A percentile compares a stretch with the other conserved stretches of the same genome.
Evolutionary conservation across 371 early-diverging fungal genomes (phyloP).

Genomic region (Mucor irregularis): DNA sequence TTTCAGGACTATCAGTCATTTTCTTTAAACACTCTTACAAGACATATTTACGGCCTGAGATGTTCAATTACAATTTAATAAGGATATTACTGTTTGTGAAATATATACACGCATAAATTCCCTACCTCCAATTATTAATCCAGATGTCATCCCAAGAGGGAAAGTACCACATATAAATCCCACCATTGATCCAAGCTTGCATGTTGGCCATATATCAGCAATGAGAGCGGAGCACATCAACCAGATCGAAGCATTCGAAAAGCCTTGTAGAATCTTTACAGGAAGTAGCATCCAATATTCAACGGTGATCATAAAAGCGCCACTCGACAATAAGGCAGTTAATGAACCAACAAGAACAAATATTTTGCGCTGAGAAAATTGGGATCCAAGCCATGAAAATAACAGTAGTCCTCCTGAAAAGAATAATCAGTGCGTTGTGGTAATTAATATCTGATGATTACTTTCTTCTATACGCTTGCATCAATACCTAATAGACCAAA

Average conservation of each 20-base stretch:
- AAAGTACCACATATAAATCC: slow-evolving; percentile 6
- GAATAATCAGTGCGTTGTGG: too few species aligned
- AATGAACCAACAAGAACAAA: slow-evolving; percentile 5
- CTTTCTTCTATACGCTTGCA: too few species aligned
- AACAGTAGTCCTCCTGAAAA: slow-evolving; percentile 3
- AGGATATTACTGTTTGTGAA: not conserved
- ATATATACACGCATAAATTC: not conserved
- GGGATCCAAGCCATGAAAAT: slow-evolving; percentile 9
- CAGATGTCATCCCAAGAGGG: slow-evolving; percentile 9
- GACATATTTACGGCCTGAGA: too few species aligned
- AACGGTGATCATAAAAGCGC: slow-evolving; percentile 1
- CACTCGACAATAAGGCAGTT: not conserved
- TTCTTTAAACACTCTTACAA: too few species aligned
- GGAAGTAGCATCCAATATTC: slow-evolving; percentile 19
- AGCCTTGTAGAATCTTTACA: slow-evolving; percentile 9
- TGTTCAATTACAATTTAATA: not conserved
- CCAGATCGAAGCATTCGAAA: slow-evolving; percentile 15
- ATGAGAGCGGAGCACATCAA: slow-evolving; percentile 2
- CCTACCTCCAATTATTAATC: slow-evolving; percentile 14
- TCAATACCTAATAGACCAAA: slow-evolving; percentile 5
- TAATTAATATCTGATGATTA: too few species aligned
- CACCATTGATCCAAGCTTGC: slow-evolving; percentile 11
- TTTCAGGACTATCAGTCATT: too few species aligned
- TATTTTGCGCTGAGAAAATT: slow-evolving; percentile 3
- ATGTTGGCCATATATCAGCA: slow-evolving; percentile 9